Evolutionary conservation across 2,329 filamentous ascomycete species (phyloP), one percentile per base, ranked within the genome.

Genomic region (Hypoxylon sp.): DNA sequence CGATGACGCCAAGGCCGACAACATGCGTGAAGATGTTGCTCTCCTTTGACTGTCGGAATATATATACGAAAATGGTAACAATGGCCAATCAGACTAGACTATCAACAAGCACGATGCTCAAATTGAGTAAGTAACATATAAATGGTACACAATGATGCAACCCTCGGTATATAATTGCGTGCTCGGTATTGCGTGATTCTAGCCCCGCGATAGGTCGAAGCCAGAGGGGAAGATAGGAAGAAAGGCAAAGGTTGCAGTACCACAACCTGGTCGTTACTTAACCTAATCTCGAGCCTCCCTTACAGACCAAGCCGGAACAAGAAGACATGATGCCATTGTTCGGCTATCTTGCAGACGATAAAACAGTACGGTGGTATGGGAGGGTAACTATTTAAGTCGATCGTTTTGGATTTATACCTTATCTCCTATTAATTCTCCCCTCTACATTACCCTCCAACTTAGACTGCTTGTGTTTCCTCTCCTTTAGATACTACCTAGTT

Each of bases 71-170:
- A 54, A 64, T 10, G 31, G 22, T 6, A 44, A 44, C 10, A 22
- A 22, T 13, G 48, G 26, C 48, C 63, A 66, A 67, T 64, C 59
- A 52, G 6, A 55, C 31, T 44, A 26, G 31, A 33, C n/a, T 29
- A 13, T 26, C 24, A 24, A 54, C 22, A 37, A 56, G 24, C 14
- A 50, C 39, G 42, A 35, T 63, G 51, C 24, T 57, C 39, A 22
- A 47, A 33, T 52, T 46, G 31, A 58, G 52, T 53, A 55, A 50
- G 56, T 50, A 48, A 48, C 29, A 31, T 46, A 37, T 24, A 19
- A 54, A 67, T 71, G 69, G 46, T 67, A 65, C 39, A 19, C 42
- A 61, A 68, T 72, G 67, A 46, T 72, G 70, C 63, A 72, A 72
- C 70, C 63, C 48, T 56, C 22, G 13, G 59, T n/a, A 44, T 33